Percentiles rank a stretch among this genome's conserved stretches.
phyloP scores from a whole-genome alignment of 2,329 filamentous ascomycete species.

The Penicillium psychrosexuale region DNA sequence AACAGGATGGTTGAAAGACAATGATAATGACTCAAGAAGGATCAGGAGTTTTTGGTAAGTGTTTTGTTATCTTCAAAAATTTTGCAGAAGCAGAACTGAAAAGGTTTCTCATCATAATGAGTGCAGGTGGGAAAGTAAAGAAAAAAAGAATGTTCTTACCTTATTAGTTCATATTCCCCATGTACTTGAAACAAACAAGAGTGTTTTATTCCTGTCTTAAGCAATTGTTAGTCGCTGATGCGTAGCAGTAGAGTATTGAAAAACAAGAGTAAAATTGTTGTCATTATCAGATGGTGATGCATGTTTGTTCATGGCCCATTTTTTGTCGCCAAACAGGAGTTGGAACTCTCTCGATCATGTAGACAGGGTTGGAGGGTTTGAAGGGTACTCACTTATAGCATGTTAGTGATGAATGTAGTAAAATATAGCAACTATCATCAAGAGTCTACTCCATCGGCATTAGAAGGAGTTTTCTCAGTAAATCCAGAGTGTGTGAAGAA shows the following conservation, averaged over 20 bases:
- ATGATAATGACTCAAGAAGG: slow-evolving; percentile 11
- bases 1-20: slow-evolving; percentile 11
- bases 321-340: slow-evolving; percentile 52
- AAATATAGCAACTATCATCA: background rate
- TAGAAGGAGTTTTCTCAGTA: slow-evolving; percentile 13
- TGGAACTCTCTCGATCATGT: slow-evolving; percentile 52
- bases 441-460: slow-evolving; percentile 18
- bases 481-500: slow-evolving; percentile 22
- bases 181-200: slow-evolving; percentile 2
- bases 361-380: slow-evolving; percentile 18
- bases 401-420: slow-evolving; percentile 13
- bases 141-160: slow-evolving; percentile 13
- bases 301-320: slow-evolving; percentile 60
- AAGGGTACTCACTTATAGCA: slow-evolving; percentile 27
- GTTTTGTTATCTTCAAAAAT: slow-evolving; percentile 56
- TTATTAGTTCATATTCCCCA: slow-evolving; percentile 8
- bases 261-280: slow-evolving; percentile 7
- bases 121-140: slow-evolving; percentile 1
- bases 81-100: slow-evolving; percentile 64
- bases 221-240: slow-evolving; percentile 17
- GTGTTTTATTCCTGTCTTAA: slow-evolving; percentile 10
- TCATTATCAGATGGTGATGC: slow-evolving; percentile 57
- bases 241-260: background rate
- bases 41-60: slow-evolving; percentile 58
- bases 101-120: slow-evolving; percentile 50